Percentiles rank a stretch among this genome's conserved stretches.
These are phyloP conservation scores for Digitaria exilis DNA, from an alignment of 202 grass and related monocot genomes.

Conservation along the genomic window DNA sequence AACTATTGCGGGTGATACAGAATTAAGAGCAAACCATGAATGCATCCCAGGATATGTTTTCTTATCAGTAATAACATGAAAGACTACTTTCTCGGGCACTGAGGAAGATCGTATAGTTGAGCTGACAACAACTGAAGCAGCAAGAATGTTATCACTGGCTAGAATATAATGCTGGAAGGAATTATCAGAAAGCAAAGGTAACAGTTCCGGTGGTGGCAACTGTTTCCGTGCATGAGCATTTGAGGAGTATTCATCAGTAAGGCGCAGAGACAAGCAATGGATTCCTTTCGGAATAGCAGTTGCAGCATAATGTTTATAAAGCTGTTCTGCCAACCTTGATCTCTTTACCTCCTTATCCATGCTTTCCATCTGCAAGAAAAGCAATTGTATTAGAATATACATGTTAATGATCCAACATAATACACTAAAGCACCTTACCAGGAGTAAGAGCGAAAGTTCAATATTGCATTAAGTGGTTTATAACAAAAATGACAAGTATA, in stretches of 20 bases:
- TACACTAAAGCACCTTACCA: not conserved
- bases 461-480: not conserved
- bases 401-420: not conserved
- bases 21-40: constrained; percentile 99
- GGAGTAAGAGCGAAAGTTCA: constrained; percentile 16
- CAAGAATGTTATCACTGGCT: constrained; percentile 96
- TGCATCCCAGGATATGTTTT: constrained; percentile 99
- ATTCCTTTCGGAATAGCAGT: constrained; percentile 95
- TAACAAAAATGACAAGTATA: not conserved
- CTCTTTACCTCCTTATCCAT: constrained; percentile 90
- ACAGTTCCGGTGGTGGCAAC: constrained; percentile 89
- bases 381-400: constrained; percentile 27
- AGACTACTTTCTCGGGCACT: constrained; percentile 73
- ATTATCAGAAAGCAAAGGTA: constrained; percentile 88
- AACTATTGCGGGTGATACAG: constrained; percentile 83
- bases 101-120: constrained; percentile 72
- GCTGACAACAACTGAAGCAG: constrained; percentile 90
- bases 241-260: constrained; percentile 99
- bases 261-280: constrained; percentile 91
- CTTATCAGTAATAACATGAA: constrained; percentile 98
- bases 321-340: constrained; percentile 81
- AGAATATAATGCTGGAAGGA: constrained; percentile 89
- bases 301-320: constrained; percentile 93
- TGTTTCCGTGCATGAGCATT: constrained; percentile 98
- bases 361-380: constrained; percentile 82